phyloP scores from a whole-genome alignment of 176 grass and related monocot species.

The Musa itinerans region DNA sequence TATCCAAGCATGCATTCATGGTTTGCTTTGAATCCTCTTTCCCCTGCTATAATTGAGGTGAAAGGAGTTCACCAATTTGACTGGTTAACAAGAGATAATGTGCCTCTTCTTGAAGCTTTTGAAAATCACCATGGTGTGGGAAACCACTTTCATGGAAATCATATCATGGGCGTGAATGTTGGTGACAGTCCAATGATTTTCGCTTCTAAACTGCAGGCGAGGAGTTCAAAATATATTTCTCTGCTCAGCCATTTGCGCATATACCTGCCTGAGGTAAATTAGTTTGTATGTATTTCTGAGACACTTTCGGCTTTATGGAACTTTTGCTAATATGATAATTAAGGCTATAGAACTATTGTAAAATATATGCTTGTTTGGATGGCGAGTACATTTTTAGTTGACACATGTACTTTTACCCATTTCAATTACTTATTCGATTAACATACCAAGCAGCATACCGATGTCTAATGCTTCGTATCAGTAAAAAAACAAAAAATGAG shows the following conservation, averaged over 20 bases:
- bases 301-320: neutral
- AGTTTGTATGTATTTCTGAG: neutral
- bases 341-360: neutral
- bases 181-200: slow-evolving; percentile 63
- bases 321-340: neutral
- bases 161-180: slow-evolving; percentile 35
- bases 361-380: neutral
- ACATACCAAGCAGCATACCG: too few relatives aligned
- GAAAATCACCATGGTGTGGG: slow-evolving; percentile 60
- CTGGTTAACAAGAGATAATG: slow-evolving; percentile 88
- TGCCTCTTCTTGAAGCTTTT: slow-evolving; percentile 73
- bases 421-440: too few relatives aligned
- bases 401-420: neutral
- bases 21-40: slow-evolving; percentile 84
- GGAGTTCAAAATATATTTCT: slow-evolving; percentile 77
- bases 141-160: slow-evolving; percentile 57
- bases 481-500: too few relatives aligned
- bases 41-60: slow-evolving; percentile 67
- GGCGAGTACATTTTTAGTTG: neutral
- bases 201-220: slow-evolving; percentile 77
- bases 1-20: slow-evolving; percentile 96
- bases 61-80: slow-evolving; percentile 93
- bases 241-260: slow-evolving; percentile 85
- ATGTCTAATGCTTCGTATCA: too few relatives aligned
- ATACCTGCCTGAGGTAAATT: slow-evolving; percentile 89